Base-by-base conservation (phyloP, 495 filamentous ascomycete species). In the Neurospora sp. region DNA sequence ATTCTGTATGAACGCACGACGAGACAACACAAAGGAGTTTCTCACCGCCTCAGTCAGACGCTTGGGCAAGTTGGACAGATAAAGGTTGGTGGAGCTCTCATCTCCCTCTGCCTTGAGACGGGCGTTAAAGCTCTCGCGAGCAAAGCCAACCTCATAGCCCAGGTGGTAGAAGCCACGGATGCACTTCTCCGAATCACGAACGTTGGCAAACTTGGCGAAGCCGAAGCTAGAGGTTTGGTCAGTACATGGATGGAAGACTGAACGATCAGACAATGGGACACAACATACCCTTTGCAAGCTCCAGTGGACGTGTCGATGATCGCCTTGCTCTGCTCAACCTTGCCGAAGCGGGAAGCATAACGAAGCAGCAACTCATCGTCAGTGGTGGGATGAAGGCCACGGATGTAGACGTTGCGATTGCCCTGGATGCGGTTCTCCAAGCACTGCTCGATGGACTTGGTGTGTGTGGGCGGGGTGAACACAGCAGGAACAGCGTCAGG, bases 91-190 rank as follows among this genome's bases (percentile, higher is more conserved):
- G 68, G 96, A 98, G 40, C 80, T 75, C 42, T 90, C 90, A 78
- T 98, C 93, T 70, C 92, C 91, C 74, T 97, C 89, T 68, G 93
- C 93, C 83, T 98, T 97, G 68, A 99, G 91, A 74, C 96, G 91
- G 73, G 93, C 91, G 78, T 98, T 98, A 83, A 97, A 97, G 12
- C 94, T 97, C 82, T 98, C 94, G 79, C 93, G 87, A 73, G 96
- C 96, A 83, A 97, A 99, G 77, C 94, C 96, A 73, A 95, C 94
- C 83, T 99, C 96, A 78, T 98, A 98, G 48, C 94, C 94, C 71
- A 94, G 88, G 76, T 91, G 91, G 79, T 93, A 94, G 78, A 99
- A 96, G n/a, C 92, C 95, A 44, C 93, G 92, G 81, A 99, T 98
- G 83, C 94, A 98, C 73, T 92, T 91, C 83, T 98, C 94, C 18